Conservation (phyloP, 768 basidiomycete genomes). For the Pulveroboletus sp. region DNA sequence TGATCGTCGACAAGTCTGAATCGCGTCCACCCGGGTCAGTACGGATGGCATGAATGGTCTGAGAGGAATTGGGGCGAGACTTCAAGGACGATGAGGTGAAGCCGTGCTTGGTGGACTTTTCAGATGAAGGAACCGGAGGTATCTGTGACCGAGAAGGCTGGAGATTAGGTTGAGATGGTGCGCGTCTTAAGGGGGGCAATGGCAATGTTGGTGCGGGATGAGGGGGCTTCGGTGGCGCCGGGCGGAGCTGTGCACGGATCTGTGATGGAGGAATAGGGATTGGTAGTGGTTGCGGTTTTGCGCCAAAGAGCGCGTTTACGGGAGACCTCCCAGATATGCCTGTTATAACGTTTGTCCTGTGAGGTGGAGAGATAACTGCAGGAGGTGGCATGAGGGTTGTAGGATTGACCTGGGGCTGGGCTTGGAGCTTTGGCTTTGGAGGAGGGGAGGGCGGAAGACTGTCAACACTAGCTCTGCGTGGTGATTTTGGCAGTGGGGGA, state of each 20-base stretch:
- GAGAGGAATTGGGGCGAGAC: constrained; percentile 18
- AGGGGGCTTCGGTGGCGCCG: constrained; percentile 21
- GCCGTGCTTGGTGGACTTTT: neutral
- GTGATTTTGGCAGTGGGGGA: constrained; percentile 1
- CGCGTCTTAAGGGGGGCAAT: constrained; percentile 21
- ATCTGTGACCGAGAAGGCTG: constrained; percentile 8
- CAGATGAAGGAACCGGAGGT: constrained; percentile 8
- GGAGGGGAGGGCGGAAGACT: constrained; percentile 19
- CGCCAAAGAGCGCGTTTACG: constrained; percentile 21
- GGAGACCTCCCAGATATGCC: constrained; percentile 23
- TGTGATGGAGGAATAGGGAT: constrained; percentile 26
- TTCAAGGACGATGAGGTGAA: neutral
- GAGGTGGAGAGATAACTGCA: constrained; percentile 9
- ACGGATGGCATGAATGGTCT: constrained; percentile 14
- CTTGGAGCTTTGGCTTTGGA: constrained; percentile 19
- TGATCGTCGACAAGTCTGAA: constrained; percentile 36
- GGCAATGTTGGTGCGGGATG: constrained; percentile 19
- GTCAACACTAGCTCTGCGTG: constrained; percentile 10
- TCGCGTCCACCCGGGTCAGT: constrained; percentile 25
- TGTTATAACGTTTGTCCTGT: constrained; percentile 17
- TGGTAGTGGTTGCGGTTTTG: constrained; percentile 23
- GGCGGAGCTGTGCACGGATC: constrained; percentile 28
- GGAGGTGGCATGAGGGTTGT: constrained; percentile 8
- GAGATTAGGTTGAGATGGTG: constrained; percentile 12
- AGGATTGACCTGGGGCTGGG: constrained; percentile 5